Evolutionary conservation across 371 early-diverging fungal species (phyloP).

Genomic region (Haplosporangium sp.): DNA sequence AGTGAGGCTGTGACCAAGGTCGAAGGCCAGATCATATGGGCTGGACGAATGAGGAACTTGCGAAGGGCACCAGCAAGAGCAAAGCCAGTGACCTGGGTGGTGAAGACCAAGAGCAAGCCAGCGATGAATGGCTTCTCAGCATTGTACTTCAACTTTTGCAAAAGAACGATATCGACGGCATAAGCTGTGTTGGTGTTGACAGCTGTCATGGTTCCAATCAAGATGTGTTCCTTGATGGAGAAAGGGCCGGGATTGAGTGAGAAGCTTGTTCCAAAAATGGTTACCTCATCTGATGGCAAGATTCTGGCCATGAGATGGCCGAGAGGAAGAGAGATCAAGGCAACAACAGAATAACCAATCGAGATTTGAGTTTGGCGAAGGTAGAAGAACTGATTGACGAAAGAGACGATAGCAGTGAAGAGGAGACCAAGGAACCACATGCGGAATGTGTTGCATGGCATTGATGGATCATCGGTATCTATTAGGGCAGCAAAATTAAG

Average conservation of each 20-base stretch:
- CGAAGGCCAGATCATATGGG: constrained; percentile 90
- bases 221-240: constrained; percentile 88
- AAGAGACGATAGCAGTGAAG: constrained; percentile 67
- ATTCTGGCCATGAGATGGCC: constrained; percentile 73
- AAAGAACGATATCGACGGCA: constrained; percentile 81
- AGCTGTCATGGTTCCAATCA: constrained; percentile 76
- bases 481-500: neutral
- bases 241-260: constrained; percentile 89
- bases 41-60: constrained; percentile 81
- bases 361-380: constrained; percentile 71
- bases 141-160: constrained; percentile 73
- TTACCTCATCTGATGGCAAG: constrained; percentile 59
- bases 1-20: constrained; percentile 80
- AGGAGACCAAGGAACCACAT: constrained; percentile 78
- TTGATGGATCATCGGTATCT: constrained; percentile 72
- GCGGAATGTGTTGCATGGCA: constrained; percentile 85
- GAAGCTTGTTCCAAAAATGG: constrained; percentile 57
- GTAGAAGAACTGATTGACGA: constrained; percentile 85
- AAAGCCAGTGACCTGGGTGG: constrained; percentile 84
- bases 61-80: constrained; percentile 85
- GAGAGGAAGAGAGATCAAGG: constrained; percentile 71
- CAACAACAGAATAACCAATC: constrained; percentile 69
- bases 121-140: constrained; percentile 73
- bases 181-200: constrained; percentile 68
- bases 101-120: constrained; percentile 69